A percentile compares a stretch with the other conserved stretches of the same genome.
Evolutionary conservation across 2,329 filamentous ascomycete species (phyloP).

Genomic region (Emergomyces pasteurianus): DNA sequence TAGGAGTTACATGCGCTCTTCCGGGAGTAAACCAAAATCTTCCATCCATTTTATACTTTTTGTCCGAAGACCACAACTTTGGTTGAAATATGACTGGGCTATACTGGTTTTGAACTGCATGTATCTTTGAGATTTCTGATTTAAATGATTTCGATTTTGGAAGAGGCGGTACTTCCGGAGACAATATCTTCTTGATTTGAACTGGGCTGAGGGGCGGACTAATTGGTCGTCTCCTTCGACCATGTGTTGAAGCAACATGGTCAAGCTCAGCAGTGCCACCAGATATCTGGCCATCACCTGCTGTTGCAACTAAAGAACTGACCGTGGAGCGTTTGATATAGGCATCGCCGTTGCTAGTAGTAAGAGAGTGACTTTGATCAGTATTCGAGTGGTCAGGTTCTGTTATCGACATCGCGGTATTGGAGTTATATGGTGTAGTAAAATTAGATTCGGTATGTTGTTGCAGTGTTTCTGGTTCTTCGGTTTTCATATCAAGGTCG

Average conservation of each 20-base stretch:
- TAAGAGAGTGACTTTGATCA: background rate
- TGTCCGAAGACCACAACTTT: conserved; percentile 36
- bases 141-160: background rate
- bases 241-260: background rate
- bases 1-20: background rate
- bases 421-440: background rate
- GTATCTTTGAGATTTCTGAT: conserved; percentile 2
- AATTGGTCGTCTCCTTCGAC: conserved; percentile 18
- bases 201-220: conserved; percentile 31
- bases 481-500: background rate
- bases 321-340: background rate
- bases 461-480: background rate
- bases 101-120: conserved; percentile 31
- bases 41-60: conserved; percentile 41
- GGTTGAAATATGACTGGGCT: conserved; percentile 41
- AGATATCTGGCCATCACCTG: background rate
- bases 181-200: conserved; percentile 35
- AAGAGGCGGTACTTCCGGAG: conserved; percentile 15
- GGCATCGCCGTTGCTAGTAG: too few species aligned
- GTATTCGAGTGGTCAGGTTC: background rate
- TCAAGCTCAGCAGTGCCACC: background rate
- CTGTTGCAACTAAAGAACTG: background rate
- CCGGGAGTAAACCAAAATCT: conserved; percentile 31
- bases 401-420: background rate
- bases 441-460: background rate